Evolutionary conservation across 148 eudicot species (phyloP).

Genomic region (Pharnaceum exiguum): DNA sequence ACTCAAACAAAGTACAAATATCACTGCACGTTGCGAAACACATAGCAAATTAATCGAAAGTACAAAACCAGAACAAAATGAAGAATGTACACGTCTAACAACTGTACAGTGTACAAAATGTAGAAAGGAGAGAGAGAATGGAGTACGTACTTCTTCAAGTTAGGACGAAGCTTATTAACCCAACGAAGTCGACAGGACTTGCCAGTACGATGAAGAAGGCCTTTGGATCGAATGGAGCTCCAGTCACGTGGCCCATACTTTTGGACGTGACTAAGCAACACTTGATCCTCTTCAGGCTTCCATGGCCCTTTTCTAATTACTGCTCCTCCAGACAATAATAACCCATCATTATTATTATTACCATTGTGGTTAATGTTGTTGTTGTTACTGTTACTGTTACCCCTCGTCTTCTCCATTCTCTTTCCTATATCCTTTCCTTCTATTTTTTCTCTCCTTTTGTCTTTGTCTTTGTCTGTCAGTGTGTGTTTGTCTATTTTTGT

Average conservation of each 20-base stretch:
- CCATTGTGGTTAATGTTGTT: neutral
- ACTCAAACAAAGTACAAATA: too few relatives aligned
- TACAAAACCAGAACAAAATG: neutral
- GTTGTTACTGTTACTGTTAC: neutral
- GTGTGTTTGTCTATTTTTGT: neutral
- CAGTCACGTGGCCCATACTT: conserved; percentile 79
- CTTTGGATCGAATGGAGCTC: conserved; percentile 99
- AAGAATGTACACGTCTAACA: neutral
- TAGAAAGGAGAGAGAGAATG: neutral
- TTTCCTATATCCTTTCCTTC: neutral
- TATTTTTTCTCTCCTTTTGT: neutral
- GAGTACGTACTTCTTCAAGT: conserved; percentile 57
- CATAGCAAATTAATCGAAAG: neutral
- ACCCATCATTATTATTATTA: neutral
- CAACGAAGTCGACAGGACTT: conserved; percentile 94
- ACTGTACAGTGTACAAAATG: neutral
- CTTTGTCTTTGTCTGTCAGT: neutral
- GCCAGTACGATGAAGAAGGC: conserved; percentile 81
- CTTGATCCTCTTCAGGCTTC: conserved; percentile 82
- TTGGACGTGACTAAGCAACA: conserved; percentile 51
- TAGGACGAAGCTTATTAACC: conserved; percentile 92
- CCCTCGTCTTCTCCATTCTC: conserved; percentile 6
- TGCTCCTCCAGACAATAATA: neutral
- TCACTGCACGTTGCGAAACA: too few relatives aligned
- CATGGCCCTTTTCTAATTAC: conserved; percentile 79